Conservation (phyloP, 208 protist species). For the Crithidia fasciculata region DNA sequence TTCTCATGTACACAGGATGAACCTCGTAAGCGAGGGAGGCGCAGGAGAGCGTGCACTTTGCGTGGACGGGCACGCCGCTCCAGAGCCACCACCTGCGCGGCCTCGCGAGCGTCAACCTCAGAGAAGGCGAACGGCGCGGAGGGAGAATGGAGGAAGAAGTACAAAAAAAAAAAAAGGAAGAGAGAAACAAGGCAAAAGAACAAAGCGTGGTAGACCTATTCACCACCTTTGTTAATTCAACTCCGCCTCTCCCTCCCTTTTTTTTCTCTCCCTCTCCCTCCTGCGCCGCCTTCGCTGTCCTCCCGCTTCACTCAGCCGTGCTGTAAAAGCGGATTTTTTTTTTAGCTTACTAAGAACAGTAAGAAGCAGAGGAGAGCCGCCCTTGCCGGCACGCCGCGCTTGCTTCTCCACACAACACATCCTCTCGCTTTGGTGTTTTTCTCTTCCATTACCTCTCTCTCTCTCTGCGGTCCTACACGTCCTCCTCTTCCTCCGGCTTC, state of each 20-base stretch:
- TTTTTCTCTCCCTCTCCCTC: neutral
- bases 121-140: neutral
- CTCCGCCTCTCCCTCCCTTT: neutral
- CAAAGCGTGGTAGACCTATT: neutral
- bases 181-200: neutral
- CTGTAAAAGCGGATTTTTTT: neutral
- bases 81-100: too few relatives aligned
- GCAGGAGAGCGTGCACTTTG: too few relatives aligned
- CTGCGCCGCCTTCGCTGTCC: constrained; percentile 1
- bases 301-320: too few relatives aligned
- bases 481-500: constrained; percentile 15
- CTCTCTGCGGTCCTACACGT: neutral
- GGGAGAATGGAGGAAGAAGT: too few relatives aligned
- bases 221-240: neutral
- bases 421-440: too few relatives aligned
- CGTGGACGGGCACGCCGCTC: too few relatives aligned
- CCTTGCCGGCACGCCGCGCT: too few relatives aligned
- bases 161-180: neutral
- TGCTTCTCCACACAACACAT: too few relatives aligned
- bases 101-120: neutral
- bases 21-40: too few relatives aligned
- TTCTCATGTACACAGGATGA: too few relatives aligned
- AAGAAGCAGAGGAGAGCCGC: too few relatives aligned
- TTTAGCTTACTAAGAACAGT: neutral
- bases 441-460: too few relatives aligned